A percentile compares a stretch with the other conserved stretches of the same genome.
Conservation (phyloP, 345 rosid species). For the Pseudoturritis turrita region DNA sequence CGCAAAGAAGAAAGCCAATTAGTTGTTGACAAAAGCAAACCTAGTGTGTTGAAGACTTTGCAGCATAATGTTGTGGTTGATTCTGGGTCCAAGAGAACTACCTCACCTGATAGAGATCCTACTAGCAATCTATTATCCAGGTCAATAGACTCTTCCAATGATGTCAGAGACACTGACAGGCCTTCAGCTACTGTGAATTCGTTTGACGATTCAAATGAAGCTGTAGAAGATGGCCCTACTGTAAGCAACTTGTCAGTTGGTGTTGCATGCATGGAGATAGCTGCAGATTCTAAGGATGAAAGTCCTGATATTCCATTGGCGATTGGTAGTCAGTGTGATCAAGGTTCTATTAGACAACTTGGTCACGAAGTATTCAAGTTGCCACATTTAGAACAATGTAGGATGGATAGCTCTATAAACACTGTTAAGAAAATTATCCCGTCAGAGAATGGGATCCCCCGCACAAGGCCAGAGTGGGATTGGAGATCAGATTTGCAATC, state of each 20-base stretch:
- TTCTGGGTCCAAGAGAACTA: constrained; percentile 34
- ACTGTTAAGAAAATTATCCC: constrained; percentile 22
- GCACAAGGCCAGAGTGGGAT: constrained; percentile 32
- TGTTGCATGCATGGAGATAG: constrained; percentile 41
- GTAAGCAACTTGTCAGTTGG: constrained; percentile 32
- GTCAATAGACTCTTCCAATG: constrained; percentile 27
- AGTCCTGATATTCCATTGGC: constrained; percentile 29
- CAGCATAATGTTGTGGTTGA: constrained; percentile 30
- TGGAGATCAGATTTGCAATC: constrained; percentile 36
- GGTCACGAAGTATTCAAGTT: constrained; percentile 35
- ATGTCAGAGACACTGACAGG: constrained; percentile 13
- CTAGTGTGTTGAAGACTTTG: constrained; percentile 33
- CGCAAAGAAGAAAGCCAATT: constrained; percentile 30
- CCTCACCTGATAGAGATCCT: constrained; percentile 29
- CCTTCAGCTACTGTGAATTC: constrained; percentile 25
- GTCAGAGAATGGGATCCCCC: constrained; percentile 24
- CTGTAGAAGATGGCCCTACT: constrained; percentile 22
- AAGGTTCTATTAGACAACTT: constrained; percentile 39
- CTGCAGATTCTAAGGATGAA: constrained; percentile 32
- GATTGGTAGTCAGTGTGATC: constrained; percentile 36
- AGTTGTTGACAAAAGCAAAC: constrained; percentile 28
- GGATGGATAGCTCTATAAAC: constrained; percentile 29
- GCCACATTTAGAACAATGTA: constrained; percentile 29
- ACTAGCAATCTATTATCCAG: constrained; percentile 30
- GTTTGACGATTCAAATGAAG: constrained; percentile 21